Evolutionary conservation across 352 stramenopile species (phyloP).

Genomic region (Blastocystis sp.): DNA sequence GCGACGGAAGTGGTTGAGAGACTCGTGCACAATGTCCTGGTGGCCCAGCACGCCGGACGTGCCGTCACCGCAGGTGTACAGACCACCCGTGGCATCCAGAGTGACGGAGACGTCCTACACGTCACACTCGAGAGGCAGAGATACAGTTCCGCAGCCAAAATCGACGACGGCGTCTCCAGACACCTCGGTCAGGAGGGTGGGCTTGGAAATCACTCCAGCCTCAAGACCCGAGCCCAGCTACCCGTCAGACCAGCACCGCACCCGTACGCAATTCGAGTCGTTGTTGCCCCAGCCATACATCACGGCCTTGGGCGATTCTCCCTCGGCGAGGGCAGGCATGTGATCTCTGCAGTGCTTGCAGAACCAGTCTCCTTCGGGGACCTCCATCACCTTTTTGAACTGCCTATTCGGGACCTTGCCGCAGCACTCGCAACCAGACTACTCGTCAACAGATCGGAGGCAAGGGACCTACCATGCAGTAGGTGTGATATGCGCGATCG

Average conservation of each 20-base stretch:
- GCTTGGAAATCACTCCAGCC: not conserved
- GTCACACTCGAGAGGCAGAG: not conserved
- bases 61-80: slow-evolving; percentile 60
- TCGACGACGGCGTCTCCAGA: not conserved
- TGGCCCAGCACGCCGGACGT: slow-evolving; percentile 32
- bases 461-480: slow-evolving; percentile 47
- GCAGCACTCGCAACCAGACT: slow-evolving; percentile 71
- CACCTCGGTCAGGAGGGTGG: slow-evolving; percentile 25
- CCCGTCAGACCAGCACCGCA: not conserved
- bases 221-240: slow-evolving; percentile 40
- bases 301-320: slow-evolving; percentile 31
- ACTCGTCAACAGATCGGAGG: not conserved
- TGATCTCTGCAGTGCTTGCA: slow-evolving; percentile 73
- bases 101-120: slow-evolving; percentile 3
- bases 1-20: slow-evolving; percentile 55
- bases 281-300: slow-evolving; percentile 72
- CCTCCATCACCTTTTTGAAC: slow-evolving; percentile 53
- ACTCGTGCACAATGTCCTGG: slow-evolving; percentile 55
- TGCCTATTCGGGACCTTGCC: slow-evolving; percentile 61
- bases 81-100: slow-evolving; percentile 7
- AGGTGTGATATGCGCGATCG: slow-evolving; percentile 67
- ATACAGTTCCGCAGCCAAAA: not conserved
- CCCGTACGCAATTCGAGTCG: slow-evolving; percentile 2
- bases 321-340: slow-evolving; percentile 38
- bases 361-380: slow-evolving; percentile 61